A percentile compares a stretch with the other conserved stretches of the same genome.
Conservation (phyloP, 2,329 filamentous ascomycete genomes). For the Fusarium torulosum region DNA sequence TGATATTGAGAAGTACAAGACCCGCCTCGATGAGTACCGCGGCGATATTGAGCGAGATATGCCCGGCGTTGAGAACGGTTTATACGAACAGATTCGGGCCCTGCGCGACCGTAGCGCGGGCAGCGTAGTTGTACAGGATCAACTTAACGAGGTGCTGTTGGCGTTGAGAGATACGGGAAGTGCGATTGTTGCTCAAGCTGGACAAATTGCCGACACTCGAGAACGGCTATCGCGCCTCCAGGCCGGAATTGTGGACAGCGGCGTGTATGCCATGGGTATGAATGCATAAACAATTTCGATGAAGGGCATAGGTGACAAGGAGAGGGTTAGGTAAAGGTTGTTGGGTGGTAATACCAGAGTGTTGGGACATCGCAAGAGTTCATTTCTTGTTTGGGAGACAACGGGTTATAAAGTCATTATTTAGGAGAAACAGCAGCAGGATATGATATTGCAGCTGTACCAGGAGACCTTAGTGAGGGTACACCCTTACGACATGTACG, state of each 20-base stretch:
- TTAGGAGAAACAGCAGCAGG: slow-evolving; percentile 2
- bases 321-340: neutral
- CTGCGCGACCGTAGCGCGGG: slow-evolving; percentile 53
- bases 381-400: slow-evolving; percentile 10
- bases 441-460: slow-evolving; percentile 17
- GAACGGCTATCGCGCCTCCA: slow-evolving; percentile 58
- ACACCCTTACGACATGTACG: slow-evolving; percentile 47
- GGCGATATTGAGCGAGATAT: slow-evolving; percentile 62
- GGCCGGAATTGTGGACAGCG: slow-evolving; percentile 56
- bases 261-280: slow-evolving; percentile 53
- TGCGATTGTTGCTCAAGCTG: slow-evolving; percentile 57
- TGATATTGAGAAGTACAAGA: slow-evolving; percentile 59
- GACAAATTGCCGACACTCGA: slow-evolving; percentile 59
- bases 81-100: slow-evolving; percentile 59
- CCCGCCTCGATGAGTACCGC: slow-evolving; percentile 59
- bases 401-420: slow-evolving; percentile 9
- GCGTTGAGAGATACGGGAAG: slow-evolving; percentile 57
- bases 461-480: slow-evolving; percentile 20
- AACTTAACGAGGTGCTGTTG: slow-evolving; percentile 55
- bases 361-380: slow-evolving; percentile 30
- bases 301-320: neutral
- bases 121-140: slow-evolving; percentile 52
- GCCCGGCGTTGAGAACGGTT: slow-evolving; percentile 61
- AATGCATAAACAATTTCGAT: slow-evolving; percentile 37
- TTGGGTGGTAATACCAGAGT: slow-evolving; percentile 28